phyloP scores from a whole-genome alignment of 768 basidiomycete genomes.

The Pleurotus platypus region DNA sequence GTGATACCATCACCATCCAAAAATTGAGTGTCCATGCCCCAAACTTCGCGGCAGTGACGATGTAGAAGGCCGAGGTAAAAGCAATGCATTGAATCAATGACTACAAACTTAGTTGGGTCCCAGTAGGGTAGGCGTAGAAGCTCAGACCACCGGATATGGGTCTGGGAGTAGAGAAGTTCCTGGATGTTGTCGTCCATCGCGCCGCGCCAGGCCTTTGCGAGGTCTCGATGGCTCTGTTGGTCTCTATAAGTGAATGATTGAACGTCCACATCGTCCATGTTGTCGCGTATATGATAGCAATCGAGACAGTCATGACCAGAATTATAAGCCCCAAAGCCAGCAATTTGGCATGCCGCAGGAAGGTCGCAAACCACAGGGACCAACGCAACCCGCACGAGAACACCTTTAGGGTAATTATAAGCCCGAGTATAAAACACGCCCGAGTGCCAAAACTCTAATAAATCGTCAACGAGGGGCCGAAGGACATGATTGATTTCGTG shows the following conservation, averaged over 20 bases:
- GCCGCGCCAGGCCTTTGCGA: too few species aligned
- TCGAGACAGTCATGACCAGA: slow-evolving; percentile 19
- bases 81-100: slow-evolving; percentile 34
- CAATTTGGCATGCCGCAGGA: slow-evolving; percentile 25
- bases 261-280: slow-evolving; percentile 14
- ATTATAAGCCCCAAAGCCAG: slow-evolving; percentile 18
- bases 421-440: slow-evolving; percentile 22
- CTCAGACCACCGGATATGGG: slow-evolving; percentile 21
- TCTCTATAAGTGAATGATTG: slow-evolving; percentile 11
- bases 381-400: slow-evolving; percentile 22
- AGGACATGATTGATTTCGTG: slow-evolving; percentile 23
- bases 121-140: slow-evolving; percentile 30
- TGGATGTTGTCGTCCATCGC: too few species aligned
- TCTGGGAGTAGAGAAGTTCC: too few species aligned
- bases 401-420: slow-evolving; percentile 15
- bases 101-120: slow-evolving; percentile 20
- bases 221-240: slow-evolving; percentile 9
- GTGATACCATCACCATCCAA: not conserved
- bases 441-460: slow-evolving; percentile 14
- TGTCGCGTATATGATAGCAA: slow-evolving; percentile 10
- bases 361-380: slow-evolving; percentile 32
- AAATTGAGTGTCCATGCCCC: slow-evolving; percentile 11
- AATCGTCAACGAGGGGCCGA: slow-evolving; percentile 21
- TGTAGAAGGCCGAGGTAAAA: slow-evolving; percentile 24
- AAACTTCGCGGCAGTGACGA: slow-evolving; percentile 16